phyloP scores from a whole-genome alignment of 345 rosid species.

The Acer saccharum region DNA sequence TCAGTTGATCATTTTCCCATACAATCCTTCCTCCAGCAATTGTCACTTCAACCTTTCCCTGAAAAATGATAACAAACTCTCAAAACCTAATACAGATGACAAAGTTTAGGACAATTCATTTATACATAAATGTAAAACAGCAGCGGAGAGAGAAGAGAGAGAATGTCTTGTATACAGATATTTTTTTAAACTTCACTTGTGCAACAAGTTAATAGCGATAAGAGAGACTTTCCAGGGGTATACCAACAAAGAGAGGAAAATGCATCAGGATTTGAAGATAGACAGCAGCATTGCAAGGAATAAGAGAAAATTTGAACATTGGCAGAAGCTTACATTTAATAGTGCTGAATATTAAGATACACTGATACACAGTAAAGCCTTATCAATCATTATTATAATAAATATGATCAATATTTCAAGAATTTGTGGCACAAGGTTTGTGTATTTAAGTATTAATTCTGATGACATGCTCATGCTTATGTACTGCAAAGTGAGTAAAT shows the following conservation, averaged over 20 bases:
- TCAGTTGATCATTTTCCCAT: conserved; percentile 80
- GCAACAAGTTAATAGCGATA: background rate
- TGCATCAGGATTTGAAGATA: background rate
- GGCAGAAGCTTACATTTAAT: background rate
- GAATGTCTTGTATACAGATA: background rate
- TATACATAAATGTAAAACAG: background rate
- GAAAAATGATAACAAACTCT: conserved; percentile 17
- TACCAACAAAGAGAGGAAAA: background rate
- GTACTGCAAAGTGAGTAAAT: background rate
- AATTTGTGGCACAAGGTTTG: background rate
- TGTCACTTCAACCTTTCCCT: conserved; percentile 97
- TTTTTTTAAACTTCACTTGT: background rate
- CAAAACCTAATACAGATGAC: conserved; percentile 8
- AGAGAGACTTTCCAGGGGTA: background rate
- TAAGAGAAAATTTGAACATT: background rate
- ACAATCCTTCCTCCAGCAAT: conserved; percentile 84
- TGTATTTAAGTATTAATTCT: background rate
- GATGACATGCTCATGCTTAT: background rate
- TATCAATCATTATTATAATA: background rate
- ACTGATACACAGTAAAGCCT: too few relatives aligned
- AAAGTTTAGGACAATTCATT: background rate
- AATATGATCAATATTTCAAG: background rate
- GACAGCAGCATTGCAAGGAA: too few relatives aligned
- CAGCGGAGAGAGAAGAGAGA: background rate
- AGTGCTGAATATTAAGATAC: background rate